Conservation (phyloP, 1,284 basidiomycete species). For the Rhodotorula sp. region DNA sequence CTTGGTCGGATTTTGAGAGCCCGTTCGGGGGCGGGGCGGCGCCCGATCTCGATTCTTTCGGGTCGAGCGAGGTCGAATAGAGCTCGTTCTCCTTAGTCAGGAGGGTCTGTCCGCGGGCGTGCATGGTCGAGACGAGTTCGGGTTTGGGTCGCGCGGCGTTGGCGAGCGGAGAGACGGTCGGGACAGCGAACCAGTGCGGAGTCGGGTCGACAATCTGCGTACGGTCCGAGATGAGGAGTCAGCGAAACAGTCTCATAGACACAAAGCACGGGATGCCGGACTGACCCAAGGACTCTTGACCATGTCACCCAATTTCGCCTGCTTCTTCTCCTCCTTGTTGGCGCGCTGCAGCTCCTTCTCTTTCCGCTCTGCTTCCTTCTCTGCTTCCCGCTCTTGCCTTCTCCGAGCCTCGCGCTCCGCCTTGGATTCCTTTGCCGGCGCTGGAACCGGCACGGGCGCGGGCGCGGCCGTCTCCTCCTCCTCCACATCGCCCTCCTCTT, state of each 20-base stretch:
- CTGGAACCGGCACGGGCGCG: constrained; percentile 6
- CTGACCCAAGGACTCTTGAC: constrained; percentile 39
- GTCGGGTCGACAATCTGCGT: constrained; percentile 55
- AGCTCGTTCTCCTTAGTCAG: constrained; percentile 38
- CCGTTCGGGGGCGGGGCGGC: constrained; percentile 37
- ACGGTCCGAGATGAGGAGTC: neutral
- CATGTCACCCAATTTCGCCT: neutral
- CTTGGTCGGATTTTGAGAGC: constrained; percentile 40
- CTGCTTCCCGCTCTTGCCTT: constrained; percentile 47
- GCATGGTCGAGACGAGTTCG: constrained; percentile 27
- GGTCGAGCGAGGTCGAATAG: constrained; percentile 41
- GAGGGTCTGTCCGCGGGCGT: constrained; percentile 33
- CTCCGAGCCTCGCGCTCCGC: constrained; percentile 41
- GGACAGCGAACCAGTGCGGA: constrained; percentile 61
- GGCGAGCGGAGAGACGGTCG: constrained; percentile 52
- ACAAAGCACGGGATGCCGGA: neutral
- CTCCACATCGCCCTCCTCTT: constrained; percentile 28
- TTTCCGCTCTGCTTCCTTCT: constrained; percentile 46
- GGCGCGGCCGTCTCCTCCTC: constrained; percentile 43
- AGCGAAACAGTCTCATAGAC: neutral
- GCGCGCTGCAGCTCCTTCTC: constrained; percentile 47
- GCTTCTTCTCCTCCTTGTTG: constrained; percentile 41
- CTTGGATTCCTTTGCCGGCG: constrained; percentile 27
- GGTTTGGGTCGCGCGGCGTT: constrained; percentile 50
- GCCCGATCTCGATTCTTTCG: constrained; percentile 16